A percentile compares a stretch with the other conserved stretches of the same genome.
These are phyloP conservation scores for Emmonsiellopsis sp. DNA, from an alignment of 2,329 filamentous ascomycete genomes.

Conservation along the genomic window DNA sequence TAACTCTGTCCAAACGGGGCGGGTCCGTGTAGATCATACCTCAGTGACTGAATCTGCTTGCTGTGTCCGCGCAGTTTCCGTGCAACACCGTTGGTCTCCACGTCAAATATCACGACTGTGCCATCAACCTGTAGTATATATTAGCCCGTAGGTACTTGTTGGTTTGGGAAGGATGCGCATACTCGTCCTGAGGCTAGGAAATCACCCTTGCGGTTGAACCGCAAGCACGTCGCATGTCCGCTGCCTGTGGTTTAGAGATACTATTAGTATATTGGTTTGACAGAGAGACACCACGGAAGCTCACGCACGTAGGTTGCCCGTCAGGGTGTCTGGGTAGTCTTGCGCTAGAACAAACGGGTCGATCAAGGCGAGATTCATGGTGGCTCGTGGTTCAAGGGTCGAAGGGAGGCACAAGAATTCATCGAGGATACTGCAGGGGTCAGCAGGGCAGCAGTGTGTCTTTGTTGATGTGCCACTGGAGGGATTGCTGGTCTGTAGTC, in stretches of 20 bases:
- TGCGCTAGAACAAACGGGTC: slow-evolving; percentile 64
- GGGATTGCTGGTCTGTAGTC: neutral
- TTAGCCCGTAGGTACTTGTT: slow-evolving; percentile 1
- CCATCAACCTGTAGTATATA: slow-evolving; percentile 56
- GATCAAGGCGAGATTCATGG: slow-evolving; percentile 63
- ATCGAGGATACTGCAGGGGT: neutral
- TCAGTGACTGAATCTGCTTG: slow-evolving; percentile 84
- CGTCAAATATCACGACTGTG: slow-evolving; percentile 89
- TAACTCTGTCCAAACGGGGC: neutral
- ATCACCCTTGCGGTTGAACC: slow-evolving; percentile 92
- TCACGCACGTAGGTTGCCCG: slow-evolving; percentile 66
- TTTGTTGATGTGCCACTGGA: neutral
- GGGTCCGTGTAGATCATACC: slow-evolving; percentile 24
- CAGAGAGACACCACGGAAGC: slow-evolving; percentile 27
- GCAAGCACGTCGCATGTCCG: slow-evolving; percentile 57
- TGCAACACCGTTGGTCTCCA: slow-evolving; percentile 94
- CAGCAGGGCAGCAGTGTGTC: neutral
- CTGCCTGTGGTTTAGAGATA: slow-evolving; percentile 36
- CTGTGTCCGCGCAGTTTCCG: slow-evolving; percentile 90
- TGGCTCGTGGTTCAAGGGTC: slow-evolving; percentile 7
- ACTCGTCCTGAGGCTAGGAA: slow-evolving; percentile 88
- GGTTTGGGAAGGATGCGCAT: slow-evolving; percentile 14
- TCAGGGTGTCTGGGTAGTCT: slow-evolving; percentile 86
- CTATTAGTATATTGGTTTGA: slow-evolving; percentile 20
- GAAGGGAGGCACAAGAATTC: neutral